These are phyloP conservation scores for Aegilops speltoides DNA, from an alignment of 176 grass and related monocot genomes.

Conservation along the genomic window DNA sequence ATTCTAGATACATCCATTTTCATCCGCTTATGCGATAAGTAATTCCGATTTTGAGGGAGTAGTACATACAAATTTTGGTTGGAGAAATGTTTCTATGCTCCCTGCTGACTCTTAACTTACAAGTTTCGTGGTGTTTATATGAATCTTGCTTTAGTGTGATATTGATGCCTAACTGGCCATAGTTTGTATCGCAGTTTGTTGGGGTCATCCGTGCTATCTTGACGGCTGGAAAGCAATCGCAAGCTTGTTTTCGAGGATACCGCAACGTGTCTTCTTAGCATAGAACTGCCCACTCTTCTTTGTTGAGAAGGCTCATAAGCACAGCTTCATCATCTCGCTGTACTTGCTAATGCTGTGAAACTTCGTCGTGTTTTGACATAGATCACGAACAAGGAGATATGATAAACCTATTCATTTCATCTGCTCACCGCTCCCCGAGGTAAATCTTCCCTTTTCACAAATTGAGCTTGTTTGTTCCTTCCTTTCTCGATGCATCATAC, in stretches of 20 bases:
- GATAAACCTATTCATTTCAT: constrained; percentile 77
- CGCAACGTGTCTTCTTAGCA: constrained; percentile 23
- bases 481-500: constrained; percentile 26
- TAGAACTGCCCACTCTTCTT: constrained; percentile 51
- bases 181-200: constrained; percentile 59
- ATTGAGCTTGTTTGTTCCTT: constrained; percentile 21
- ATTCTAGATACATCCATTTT: too few relatives aligned
- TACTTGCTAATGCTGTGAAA: constrained; percentile 59
- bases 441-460: constrained; percentile 21
- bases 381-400: constrained; percentile 86
- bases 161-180: constrained; percentile 8
- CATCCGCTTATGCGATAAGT: too few relatives aligned
- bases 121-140: background rate
- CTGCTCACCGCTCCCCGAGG: constrained; percentile 78
- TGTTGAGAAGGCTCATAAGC: constrained; percentile 79
- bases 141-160: background rate
- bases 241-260: constrained; percentile 58
- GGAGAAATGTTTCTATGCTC: background rate
- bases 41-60: too few relatives aligned
- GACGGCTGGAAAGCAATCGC: constrained; percentile 71
- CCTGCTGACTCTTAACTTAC: background rate
- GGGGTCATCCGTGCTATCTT: constrained; percentile 78
- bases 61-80: background rate
- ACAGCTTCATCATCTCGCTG: constrained; percentile 65
- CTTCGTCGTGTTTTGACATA: constrained; percentile 81